Conservation (phyloP, 306 rosid species). For the Styphnolobium japonicum region DNA sequence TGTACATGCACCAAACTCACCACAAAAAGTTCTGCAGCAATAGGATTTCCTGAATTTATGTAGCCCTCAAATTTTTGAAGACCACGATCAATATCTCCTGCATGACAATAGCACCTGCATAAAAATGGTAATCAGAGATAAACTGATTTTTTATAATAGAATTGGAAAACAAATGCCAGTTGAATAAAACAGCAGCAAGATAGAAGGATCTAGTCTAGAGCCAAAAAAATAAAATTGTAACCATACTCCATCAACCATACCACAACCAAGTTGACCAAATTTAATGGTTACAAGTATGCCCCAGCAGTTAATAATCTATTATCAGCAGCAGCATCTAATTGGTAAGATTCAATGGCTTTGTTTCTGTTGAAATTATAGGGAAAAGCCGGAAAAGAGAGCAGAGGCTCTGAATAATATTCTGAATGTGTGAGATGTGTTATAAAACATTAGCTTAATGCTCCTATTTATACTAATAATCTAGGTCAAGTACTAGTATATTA, state of each 20-base stretch:
- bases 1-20: constrained; percentile 47
- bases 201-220: not conserved
- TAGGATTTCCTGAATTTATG: constrained; percentile 37
- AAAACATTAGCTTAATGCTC: too few species aligned
- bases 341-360: not conserved
- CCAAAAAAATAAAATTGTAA: not conserved
- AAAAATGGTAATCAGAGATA: constrained; percentile 28
- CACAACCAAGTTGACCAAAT: not conserved
- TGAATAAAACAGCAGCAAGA: constrained; percentile 6
- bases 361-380: not conserved
- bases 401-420: not conserved
- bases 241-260: not conserved
- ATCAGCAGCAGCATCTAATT: not conserved
- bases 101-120: constrained; percentile 72
- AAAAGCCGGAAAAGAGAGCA: not conserved
- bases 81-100: constrained; percentile 78
- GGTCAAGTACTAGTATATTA: not conserved
- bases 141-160: constrained; percentile 2
- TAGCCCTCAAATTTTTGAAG: constrained; percentile 54
- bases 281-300: not conserved
- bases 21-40: constrained; percentile 50
- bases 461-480: not conserved
- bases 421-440: not conserved
- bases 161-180: not conserved
- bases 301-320: not conserved